Percentiles rank a stretch among this genome's conserved stretches.
Evolutionary conservation across 179 eudicot species (phyloP).

Genomic region (Corrigiola litoralis): DNA sequence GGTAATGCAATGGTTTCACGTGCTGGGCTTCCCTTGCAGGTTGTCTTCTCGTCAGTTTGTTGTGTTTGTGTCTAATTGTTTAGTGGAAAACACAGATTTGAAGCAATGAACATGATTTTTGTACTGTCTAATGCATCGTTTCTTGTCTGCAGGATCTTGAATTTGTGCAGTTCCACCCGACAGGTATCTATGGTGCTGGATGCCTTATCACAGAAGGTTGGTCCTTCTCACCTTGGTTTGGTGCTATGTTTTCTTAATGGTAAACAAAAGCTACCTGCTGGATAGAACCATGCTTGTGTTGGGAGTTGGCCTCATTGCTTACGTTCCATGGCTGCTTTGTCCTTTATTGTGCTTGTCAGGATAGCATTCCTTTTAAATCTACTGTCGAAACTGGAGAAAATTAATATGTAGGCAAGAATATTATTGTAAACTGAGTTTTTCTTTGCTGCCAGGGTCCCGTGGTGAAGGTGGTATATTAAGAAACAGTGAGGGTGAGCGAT

Average conservation of each 20-base stretch:
- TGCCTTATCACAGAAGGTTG: constrained; percentile 98
- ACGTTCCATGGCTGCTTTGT: background rate
- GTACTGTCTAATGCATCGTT: background rate
- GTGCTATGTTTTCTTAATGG: background rate
- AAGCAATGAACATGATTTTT: constrained; percentile 9
- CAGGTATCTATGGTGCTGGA: constrained; percentile 99
- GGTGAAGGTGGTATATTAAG: constrained; percentile 99
- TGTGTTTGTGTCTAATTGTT: background rate
- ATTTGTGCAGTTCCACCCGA: constrained; percentile 98
- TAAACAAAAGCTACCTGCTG: background rate
- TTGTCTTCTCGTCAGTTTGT: constrained; percentile 9
- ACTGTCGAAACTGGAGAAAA: background rate
- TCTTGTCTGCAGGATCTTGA: constrained; percentile 66
- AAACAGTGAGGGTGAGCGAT: constrained; percentile 97
- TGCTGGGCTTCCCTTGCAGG: constrained; percentile 95
- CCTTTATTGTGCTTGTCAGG: background rate
- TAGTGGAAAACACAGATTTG: background rate
- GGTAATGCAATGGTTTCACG: constrained; percentile 99
- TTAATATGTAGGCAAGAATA: background rate
- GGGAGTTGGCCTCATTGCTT: too few relatives aligned
- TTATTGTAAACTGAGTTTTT: background rate
- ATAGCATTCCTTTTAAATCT: background rate
- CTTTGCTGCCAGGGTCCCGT: constrained; percentile 67
- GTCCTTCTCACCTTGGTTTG: constrained; percentile 4
- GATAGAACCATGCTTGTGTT: too few relatives aligned